These are phyloP conservation scores for Kwoniella bestiolae DNA, from an alignment of 768 basidiomycete genomes.

Conservation along the genomic window DNA sequence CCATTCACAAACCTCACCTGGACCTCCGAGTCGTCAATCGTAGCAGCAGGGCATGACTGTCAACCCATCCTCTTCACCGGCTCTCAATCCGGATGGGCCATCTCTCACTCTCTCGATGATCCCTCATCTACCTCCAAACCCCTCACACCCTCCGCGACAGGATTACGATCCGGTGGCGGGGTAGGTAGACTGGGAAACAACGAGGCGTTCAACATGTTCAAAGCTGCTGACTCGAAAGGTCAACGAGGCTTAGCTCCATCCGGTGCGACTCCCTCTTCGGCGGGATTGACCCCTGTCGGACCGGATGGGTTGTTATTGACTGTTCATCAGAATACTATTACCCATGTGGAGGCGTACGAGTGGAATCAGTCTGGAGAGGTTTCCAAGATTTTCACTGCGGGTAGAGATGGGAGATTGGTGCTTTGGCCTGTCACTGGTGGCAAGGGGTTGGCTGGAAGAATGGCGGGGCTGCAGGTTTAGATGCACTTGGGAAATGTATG, in stretches of 20 bases:
- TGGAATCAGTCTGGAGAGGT: conserved; percentile 65
- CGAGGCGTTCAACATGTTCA: conserved; percentile 92
- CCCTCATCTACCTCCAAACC: conserved; percentile 63
- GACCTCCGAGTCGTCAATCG: conserved; percentile 76
- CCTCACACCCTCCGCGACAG: conserved; percentile 61
- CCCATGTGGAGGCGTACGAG: conserved; percentile 80
- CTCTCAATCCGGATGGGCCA: conserved; percentile 73
- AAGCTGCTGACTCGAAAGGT: conserved; percentile 84
- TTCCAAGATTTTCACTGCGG: conserved; percentile 80
- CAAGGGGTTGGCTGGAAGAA: conserved; percentile 60
- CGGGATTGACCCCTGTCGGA: conserved; percentile 52
- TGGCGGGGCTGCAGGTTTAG: conserved; percentile 19
- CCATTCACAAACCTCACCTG: conserved; percentile 85
- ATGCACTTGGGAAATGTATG: too few relatives aligned
- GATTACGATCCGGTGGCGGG: conserved; percentile 50
- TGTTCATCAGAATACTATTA: conserved; percentile 98
- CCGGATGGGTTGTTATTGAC: conserved; percentile 79
- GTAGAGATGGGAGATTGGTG: conserved; percentile 90
- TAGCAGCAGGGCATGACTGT: conserved; percentile 97
- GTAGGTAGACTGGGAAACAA: conserved; percentile 76
- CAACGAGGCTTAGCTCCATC: conserved; percentile 47
- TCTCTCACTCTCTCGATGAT: conserved; percentile 82
- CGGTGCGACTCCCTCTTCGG: conserved; percentile 48
- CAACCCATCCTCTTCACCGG: conserved; percentile 88
- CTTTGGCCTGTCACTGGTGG: conserved; percentile 81